Evolutionary conservation across 768 basidiomycete genomes (phyloP), one percentile per base, ranked within the genome.

Genomic region (Mycena vitilis): DNA sequence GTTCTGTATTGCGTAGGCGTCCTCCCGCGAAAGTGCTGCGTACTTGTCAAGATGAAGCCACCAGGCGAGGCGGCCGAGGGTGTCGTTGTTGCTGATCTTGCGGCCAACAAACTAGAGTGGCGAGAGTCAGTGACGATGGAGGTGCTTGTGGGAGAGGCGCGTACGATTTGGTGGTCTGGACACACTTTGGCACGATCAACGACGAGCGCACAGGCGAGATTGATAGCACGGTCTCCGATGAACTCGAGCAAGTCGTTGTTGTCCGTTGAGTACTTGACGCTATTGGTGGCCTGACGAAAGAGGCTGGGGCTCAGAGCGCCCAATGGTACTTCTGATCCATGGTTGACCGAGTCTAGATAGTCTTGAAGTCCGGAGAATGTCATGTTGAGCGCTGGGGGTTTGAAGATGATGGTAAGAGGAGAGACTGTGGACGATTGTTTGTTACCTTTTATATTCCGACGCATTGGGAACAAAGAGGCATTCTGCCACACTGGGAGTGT

Each of bases 161-260:
- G 44, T 40, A 80, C 78, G 15, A 71, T 70, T 49, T 79, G 78
- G 45, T 80, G 78, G 34, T 73, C 75, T 6, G 76, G 75, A 40
- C 74, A 75, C 15, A 77, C 63, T 16, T 73, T 77, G 4, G 70
- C 69, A 36, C 74, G 75, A 8, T 76, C 76, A 4, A 78, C 77
- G 48, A 78, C 63, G 1, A 80, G 68, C 0, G 78, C 75, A 60
- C 75, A 75, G 4, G 71, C 66, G 16, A 79, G 75, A 61, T 79
- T 80, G 42, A 80, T 72, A 5, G 75, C 73, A 10, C 77, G 75
- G 55, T 80, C 79, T 15, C 79, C 79, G 36, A 79, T 71, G 60
- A 79, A 80, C 65, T 80, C 79, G 7, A 79, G 71, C 20, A 79
- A 60, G 56, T 80, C 77, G 53, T 80, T 79, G 67, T 78, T 80